phyloP scores from a whole-genome alignment of 305 asterid genomes.

The Stenogyne calaminthoides region DNA sequence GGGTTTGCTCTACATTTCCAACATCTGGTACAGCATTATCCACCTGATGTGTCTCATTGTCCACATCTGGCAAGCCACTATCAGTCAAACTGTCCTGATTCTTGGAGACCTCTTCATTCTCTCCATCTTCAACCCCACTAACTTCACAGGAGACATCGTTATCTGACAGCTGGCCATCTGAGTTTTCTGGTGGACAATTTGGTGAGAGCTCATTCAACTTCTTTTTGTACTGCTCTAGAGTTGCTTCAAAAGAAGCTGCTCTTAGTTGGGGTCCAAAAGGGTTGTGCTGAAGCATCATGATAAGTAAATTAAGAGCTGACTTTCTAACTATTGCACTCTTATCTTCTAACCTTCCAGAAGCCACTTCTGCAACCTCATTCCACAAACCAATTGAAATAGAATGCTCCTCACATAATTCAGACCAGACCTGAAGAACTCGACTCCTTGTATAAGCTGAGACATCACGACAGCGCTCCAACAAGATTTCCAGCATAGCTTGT shows the following conservation, averaged over 20 bases:
- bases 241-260: slow-evolving; percentile 84
- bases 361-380: slow-evolving; percentile 91
- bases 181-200: slow-evolving; percentile 37
- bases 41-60: slow-evolving; percentile 39
- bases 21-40: slow-evolving; percentile 80
- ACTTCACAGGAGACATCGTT: slow-evolving; percentile 53
- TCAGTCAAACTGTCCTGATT: slow-evolving; percentile 67
- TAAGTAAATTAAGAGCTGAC: slow-evolving; percentile 89
- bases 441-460: slow-evolving; percentile 97
- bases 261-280: slow-evolving; percentile 98
- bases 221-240: slow-evolving; percentile 88
- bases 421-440: slow-evolving; percentile 97
- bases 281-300: slow-evolving; percentile 94
- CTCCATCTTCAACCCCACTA: slow-evolving; percentile 59
- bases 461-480: slow-evolving; percentile 93
- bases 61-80: slow-evolving; percentile 58
- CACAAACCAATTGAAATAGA: slow-evolving; percentile 91
- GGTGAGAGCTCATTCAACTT: slow-evolving; percentile 72
- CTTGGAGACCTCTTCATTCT: slow-evolving; percentile 36
- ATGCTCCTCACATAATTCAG: slow-evolving; percentile 92
- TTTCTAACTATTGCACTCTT: slow-evolving; percentile 96
- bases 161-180: slow-evolving; percentile 49
- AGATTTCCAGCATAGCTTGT: slow-evolving; percentile 95
- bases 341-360: slow-evolving; percentile 95
- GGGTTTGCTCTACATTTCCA: slow-evolving; percentile 92